A percentile compares a stretch with the other conserved stretches of the same genome.
These are phyloP conservation scores for Emmonsiellopsis sp. DNA, from an alignment of 2,329 filamentous ascomycete genomes.

Conservation along the genomic window DNA sequence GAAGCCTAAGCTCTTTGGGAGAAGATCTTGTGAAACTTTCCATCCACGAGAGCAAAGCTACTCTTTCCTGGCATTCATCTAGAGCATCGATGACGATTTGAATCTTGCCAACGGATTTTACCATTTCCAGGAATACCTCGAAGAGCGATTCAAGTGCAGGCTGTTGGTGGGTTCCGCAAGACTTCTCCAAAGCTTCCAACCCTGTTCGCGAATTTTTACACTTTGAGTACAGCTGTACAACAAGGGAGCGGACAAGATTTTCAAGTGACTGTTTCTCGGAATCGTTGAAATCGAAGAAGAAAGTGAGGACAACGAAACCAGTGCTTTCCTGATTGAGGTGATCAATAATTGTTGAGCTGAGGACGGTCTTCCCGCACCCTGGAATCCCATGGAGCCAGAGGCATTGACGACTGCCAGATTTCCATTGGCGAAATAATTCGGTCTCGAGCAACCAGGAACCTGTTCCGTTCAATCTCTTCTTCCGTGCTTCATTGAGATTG, in stretches of 20 bases:
- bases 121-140: neutral
- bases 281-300: slow-evolving; percentile 13
- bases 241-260: slow-evolving; percentile 9
- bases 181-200: neutral
- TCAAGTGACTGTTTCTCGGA: slow-evolving; percentile 7
- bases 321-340: neutral
- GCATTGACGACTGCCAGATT: slow-evolving; percentile 1
- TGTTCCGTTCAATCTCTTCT: slow-evolving; percentile 6
- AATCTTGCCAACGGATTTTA: slow-evolving; percentile 5
- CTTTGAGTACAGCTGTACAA: neutral
- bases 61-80: slow-evolving; percentile 11
- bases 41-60: slow-evolving; percentile 8
- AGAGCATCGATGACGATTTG: slow-evolving; percentile 14
- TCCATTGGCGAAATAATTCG: slow-evolving; percentile 7
- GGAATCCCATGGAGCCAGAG: slow-evolving; percentile 9
- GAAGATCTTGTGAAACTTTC: neutral
- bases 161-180: neutral
- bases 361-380: slow-evolving; percentile 11
- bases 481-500: slow-evolving; percentile 7
- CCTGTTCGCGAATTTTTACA: slow-evolving; percentile 5
- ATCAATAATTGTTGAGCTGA: slow-evolving; percentile 8
- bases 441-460: slow-evolving; percentile 7
- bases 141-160: neutral
- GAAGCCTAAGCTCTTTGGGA: slow-evolving; percentile 3
- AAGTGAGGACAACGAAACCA: slow-evolving; percentile 6